Percentiles rank a stretch among this genome's conserved stretches.
Evolutionary conservation across 1,284 basidiomycete species (phyloP).

Genomic region (Cutaneotrichosporon sp.): DNA sequence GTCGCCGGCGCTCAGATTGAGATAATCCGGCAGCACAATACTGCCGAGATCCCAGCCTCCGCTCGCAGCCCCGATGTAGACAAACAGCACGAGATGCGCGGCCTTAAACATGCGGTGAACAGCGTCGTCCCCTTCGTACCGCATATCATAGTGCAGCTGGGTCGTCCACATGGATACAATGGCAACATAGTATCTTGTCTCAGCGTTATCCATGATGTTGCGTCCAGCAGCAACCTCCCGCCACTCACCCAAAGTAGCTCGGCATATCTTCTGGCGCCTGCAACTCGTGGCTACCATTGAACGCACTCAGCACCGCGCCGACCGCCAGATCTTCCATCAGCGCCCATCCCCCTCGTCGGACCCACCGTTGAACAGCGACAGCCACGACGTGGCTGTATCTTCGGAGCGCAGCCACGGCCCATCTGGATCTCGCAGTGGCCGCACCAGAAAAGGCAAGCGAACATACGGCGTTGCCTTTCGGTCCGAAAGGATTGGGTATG

Average conservation of each 20-base stretch:
- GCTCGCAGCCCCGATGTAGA: constrained; percentile 33
- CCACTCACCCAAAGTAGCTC: not conserved
- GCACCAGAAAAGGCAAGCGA: not conserved
- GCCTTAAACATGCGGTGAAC: constrained; percentile 30
- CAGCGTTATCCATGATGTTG: too few relatives aligned
- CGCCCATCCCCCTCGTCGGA: too few relatives aligned
- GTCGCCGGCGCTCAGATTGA: not conserved
- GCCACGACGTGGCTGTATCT: not conserved
- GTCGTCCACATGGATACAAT: constrained; percentile 25
- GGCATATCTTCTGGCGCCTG: not conserved
- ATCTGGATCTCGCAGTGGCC: not conserved
- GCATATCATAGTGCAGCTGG: constrained; percentile 33
- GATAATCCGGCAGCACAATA: not conserved
- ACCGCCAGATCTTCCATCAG: not conserved
- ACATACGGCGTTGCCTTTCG: not conserved
- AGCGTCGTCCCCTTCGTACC: constrained; percentile 29
- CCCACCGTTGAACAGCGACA: not conserved
- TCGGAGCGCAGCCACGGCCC: not conserved
- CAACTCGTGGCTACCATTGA: not conserved
- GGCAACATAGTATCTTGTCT: not conserved
- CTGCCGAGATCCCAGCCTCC: constrained; percentile 24
- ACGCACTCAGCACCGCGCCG: not conserved
- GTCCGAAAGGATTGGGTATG: not conserved
- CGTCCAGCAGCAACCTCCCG: too few relatives aligned
- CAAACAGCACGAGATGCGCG: constrained; percentile 28